These are phyloP conservation scores for Arthrobotrys entomopaga DNA, from an alignment of 2,329 filamentous ascomycete genomes.

Conservation along the genomic window DNA sequence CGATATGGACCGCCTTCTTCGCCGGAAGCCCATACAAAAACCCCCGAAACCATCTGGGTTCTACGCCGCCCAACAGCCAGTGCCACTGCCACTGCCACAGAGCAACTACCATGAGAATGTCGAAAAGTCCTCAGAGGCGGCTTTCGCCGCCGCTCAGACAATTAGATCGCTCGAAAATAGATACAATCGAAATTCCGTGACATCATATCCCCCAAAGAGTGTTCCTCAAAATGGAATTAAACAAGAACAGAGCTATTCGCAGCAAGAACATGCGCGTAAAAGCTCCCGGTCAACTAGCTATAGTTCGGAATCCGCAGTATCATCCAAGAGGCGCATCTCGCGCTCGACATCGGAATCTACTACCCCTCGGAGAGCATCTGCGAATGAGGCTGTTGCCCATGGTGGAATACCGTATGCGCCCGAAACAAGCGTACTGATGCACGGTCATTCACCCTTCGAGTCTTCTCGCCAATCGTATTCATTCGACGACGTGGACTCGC, in stretches of 20 bases:
- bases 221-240: conserved; percentile 16
- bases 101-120: conserved; percentile 26
- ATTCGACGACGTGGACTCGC: not conserved
- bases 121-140: conserved; percentile 22
- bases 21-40: not conserved
- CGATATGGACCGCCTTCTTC: not conserved
- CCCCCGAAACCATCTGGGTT: conserved; percentile 25
- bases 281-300: conserved; percentile 8
- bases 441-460: not conserved
- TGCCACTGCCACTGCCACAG: not conserved
- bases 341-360: not conserved
- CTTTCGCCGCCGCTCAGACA: conserved; percentile 22
- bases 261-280: conserved; percentile 24
- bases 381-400: not conserved
- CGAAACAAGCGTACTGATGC: conserved; percentile 8
- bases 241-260: conserved; percentile 8
- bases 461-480: not conserved
- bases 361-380: not conserved
- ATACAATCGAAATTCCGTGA: conserved; percentile 41
- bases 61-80: conserved; percentile 31
- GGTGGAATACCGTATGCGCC: not conserved
- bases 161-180: conserved; percentile 40
- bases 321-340: not conserved
- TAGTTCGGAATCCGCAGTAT: conserved; percentile 14
- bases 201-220: conserved; percentile 19